Percentiles rank a stretch among this genome's conserved stretches.
These are phyloP conservation scores for Lignosus rhinocerotis DNA, from an alignment of 1,284 basidiomycete genomes.

Conservation along the genomic window DNA sequence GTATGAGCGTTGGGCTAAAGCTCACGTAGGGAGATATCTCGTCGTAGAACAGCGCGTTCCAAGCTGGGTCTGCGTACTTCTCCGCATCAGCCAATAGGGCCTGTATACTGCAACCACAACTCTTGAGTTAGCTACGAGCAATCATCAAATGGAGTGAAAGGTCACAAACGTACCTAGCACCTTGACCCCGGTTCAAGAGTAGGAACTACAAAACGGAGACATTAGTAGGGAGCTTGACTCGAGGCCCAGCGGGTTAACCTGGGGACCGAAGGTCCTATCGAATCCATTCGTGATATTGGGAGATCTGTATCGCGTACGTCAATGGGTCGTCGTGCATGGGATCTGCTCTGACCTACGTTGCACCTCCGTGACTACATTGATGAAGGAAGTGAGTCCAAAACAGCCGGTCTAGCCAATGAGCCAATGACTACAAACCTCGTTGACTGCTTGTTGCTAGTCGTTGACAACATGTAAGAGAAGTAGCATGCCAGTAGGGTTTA, in stretches of 20 bases:
- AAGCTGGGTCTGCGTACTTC: constrained; percentile 27
- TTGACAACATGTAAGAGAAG: neutral
- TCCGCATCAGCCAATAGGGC: constrained; percentile 27
- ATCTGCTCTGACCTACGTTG: constrained; percentile 13
- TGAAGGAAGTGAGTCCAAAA: neutral
- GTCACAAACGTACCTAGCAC: constrained; percentile 4
- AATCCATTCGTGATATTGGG: constrained; percentile 33
- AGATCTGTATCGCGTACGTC: constrained; percentile 5
- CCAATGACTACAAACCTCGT: constrained; percentile 17
- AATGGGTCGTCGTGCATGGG: neutral
- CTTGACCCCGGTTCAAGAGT: constrained; percentile 28
- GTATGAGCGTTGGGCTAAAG: neutral
- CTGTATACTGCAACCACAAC: constrained; percentile 3
- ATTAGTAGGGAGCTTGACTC: no score
- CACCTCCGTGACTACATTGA: constrained; percentile 20
- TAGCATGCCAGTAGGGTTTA: neutral
- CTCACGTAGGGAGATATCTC: constrained; percentile 29
- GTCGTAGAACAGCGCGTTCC: constrained; percentile 33
- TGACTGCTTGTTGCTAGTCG: constrained; percentile 27
- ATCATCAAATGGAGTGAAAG: neutral
- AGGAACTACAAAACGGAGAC: constrained; percentile 20
- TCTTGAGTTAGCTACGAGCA: neutral
- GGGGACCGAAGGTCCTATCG: constrained; percentile 33
- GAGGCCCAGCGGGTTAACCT: neutral
- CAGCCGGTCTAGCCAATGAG: neutral